phyloP scores from a whole-genome alignment of 192 early-diverging fungal species.

The Umbelopsis sp. region DNA sequence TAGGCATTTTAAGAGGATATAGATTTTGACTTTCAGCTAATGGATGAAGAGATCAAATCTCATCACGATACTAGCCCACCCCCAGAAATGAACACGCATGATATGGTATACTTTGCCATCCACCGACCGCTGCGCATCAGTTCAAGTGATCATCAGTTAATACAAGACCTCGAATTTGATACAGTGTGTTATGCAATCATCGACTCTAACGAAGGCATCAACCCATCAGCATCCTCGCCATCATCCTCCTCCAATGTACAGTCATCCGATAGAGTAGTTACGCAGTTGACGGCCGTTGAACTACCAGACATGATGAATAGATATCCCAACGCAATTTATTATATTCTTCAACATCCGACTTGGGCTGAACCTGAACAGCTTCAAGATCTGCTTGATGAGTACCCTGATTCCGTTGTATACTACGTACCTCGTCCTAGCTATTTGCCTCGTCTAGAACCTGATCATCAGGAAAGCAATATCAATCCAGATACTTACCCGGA shows the following conservation, averaged over 20 bases:
- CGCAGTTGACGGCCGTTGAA: neutral
- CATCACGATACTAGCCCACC: neutral
- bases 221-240: neutral
- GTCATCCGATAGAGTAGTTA: neutral
- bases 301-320: neutral
- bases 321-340: slow-evolving; percentile 2
- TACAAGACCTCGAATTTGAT: neutral
- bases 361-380: neutral
- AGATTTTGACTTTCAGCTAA: neutral
- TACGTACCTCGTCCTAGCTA: neutral
- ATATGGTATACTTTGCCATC: slow-evolving; percentile 10
- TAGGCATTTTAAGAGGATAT: neutral
- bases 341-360: neutral
- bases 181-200: neutral
- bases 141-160: neutral
- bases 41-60: neutral
- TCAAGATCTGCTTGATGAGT: neutral
- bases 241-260: neutral
- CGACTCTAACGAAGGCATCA: neutral
- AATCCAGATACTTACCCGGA: too few species aligned
- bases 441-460: neutral
- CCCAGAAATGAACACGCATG: neutral
- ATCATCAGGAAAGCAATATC: too few species aligned
- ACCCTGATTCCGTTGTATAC: slow-evolving; percentile 7
- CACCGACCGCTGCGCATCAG: neutral